Base-by-base conservation (phyloP, 306 rosid genomes). In the Cucurbita moschata region DNA sequence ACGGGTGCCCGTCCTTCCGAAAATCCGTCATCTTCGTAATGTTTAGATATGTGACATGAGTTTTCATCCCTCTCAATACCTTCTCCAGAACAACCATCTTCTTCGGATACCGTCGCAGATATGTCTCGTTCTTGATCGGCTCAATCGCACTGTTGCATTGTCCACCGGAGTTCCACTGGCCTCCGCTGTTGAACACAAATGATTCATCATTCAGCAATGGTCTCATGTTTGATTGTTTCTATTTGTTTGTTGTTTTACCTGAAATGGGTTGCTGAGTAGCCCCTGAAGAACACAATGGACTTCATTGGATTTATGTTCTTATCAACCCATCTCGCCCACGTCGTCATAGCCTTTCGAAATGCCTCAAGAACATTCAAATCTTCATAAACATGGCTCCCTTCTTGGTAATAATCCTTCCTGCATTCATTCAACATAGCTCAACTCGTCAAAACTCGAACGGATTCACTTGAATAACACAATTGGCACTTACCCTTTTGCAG, bases 81-180 rank as follows among this genome's bases (percentile, higher is more conserved):
- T 78, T 84, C 82, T 94, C 99, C 60, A 94, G 63, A 10, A 89
- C 87, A 8, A 56, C 69, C 99, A 94, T 91, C 86, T 89, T 94
- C 15, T 85, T 50, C 0, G 86, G 96, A 71, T 94, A 91, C 11
- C 83, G 88, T 30, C 62, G 86, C n/a, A 94, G 81, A 73, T 79
- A 94, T 42, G 89, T 86, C 85, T 86, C 92, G 1, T 94, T 86
- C 38, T 73, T 85, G 7, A 94, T 94, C 0, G 99, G 97, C 60
- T 23, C 80, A 0, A 87, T 86, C 86, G 91, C 99, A 55, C 88
- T 84, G 70, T 86, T 83, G 58, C 99, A 94, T 72, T 78, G 86
- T 61, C 99, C 99, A 6, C 99, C 99, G 0, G 99, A 89, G 81
- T 94, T 94, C 99, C 99, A 94, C 66, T 89, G 99, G 3, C 99